phyloP scores from a whole-genome alignment of 352 stramenopile genomes.

The Peronospora farinosa region DNA sequence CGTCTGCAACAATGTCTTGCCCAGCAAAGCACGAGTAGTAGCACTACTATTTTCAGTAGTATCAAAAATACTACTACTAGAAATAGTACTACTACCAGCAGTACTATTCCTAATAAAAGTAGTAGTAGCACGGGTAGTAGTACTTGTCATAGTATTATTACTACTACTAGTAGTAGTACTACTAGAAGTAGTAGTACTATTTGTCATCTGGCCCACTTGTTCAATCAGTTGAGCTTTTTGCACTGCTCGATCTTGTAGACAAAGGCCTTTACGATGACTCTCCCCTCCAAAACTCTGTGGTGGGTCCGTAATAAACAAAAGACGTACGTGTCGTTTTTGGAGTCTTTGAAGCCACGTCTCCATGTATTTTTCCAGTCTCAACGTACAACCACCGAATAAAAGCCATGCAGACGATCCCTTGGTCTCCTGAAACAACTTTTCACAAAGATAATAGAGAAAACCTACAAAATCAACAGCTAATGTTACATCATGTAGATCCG shows the following conservation, averaged over 20 bases:
- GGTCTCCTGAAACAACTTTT: slow-evolving; percentile 41
- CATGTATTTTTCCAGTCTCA: slow-evolving; percentile 41
- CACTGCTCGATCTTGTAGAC: slow-evolving; percentile 42
- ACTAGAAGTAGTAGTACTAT: not conserved
- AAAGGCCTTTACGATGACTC: slow-evolving; percentile 59
- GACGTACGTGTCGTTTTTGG: slow-evolving; percentile 32
- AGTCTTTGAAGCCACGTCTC: slow-evolving; percentile 46
- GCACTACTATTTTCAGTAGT: not conserved
- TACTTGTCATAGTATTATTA: no score
- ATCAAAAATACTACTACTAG: not conserved
- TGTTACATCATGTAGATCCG: slow-evolving; percentile 52
- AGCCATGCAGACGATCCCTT: slow-evolving; percentile 40
- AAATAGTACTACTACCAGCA: not conserved
- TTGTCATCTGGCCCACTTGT: slow-evolving; percentile 27
- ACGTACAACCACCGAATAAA: slow-evolving; percentile 51
- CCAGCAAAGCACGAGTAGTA: slow-evolving; percentile 1
- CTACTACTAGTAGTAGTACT: not conserved
- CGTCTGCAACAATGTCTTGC: slow-evolving; percentile 42
- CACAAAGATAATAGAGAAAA: slow-evolving; percentile 69
- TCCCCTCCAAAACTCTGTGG: slow-evolving; percentile 67
- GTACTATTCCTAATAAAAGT: not conserved
- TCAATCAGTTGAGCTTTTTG: slow-evolving; percentile 52
- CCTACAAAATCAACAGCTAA: slow-evolving; percentile 78
- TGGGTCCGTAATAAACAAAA: slow-evolving; percentile 70
- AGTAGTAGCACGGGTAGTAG: no score